Evolutionary conservation across 495 filamentous ascomycete species (phyloP).

Genomic region (Aspergillus sclerotioniger): DNA sequence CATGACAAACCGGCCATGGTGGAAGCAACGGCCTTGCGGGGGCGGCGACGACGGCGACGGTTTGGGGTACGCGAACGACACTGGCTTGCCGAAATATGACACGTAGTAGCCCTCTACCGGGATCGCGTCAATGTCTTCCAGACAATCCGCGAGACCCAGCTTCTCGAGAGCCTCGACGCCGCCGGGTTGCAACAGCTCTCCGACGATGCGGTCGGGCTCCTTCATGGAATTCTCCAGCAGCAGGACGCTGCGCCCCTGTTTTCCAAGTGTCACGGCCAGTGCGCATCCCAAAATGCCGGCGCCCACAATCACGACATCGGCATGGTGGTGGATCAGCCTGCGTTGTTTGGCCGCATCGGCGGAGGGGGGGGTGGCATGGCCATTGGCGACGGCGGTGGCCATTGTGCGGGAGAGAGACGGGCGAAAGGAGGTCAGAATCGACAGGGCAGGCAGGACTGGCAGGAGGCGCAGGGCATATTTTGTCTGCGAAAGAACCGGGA

Average conservation of each 20-base stretch:
- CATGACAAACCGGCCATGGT: slow-evolving; percentile 81
- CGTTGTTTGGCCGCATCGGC: slow-evolving; percentile 35
- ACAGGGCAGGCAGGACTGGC: slow-evolving; percentile 6
- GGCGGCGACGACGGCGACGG: slow-evolving; percentile 27
- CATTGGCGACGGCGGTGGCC: slow-evolving; percentile 28
- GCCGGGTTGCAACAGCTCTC: slow-evolving; percentile 91
- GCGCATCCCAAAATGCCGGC: slow-evolving; percentile 89
- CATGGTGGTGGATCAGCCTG: slow-evolving; percentile 52
- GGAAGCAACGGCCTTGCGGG: slow-evolving; percentile 71
- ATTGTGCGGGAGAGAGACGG: slow-evolving; percentile 17
- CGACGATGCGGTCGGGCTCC: slow-evolving; percentile 95
- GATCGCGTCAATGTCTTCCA: slow-evolving; percentile 88
- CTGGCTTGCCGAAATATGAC: slow-evolving; percentile 73
- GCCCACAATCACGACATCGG: slow-evolving; percentile 85
- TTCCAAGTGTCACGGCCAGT: slow-evolving; percentile 76
- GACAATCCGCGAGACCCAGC: slow-evolving; percentile 74
- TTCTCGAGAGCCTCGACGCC: slow-evolving; percentile 78
- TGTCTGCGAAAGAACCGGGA: background rate
- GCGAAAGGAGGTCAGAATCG: slow-evolving; percentile 10
- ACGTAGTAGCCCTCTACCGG: slow-evolving; percentile 82
- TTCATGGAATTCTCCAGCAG: slow-evolving; percentile 85
- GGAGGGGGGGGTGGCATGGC: slow-evolving; percentile 25
- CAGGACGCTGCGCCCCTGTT: slow-evolving; percentile 90
- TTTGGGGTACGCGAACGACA: slow-evolving; percentile 72
- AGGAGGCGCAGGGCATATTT: slow-evolving; percentile 20